Percentiles rank a stretch among this genome's conserved stretches.
Evolutionary conservation across 129 eudicot species (phyloP).

Genomic region (Deinandra increscens): DNA sequence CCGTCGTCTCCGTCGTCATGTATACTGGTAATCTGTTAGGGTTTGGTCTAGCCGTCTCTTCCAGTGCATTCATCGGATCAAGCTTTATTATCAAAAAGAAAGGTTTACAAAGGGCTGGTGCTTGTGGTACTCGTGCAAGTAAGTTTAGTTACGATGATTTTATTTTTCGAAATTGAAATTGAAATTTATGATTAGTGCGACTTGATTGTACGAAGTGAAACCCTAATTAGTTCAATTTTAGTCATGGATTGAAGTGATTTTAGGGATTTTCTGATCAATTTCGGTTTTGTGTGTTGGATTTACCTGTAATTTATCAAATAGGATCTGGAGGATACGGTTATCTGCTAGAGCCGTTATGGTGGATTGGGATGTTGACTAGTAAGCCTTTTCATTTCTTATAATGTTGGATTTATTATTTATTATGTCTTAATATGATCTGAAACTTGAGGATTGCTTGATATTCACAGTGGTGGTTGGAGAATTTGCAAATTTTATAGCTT

Average conservation of each 20-base stretch:
- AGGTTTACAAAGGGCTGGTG: constrained; percentile 82
- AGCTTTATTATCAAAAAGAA: constrained; percentile 94
- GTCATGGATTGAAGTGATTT: neutral
- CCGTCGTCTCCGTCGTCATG: constrained; percentile 42
- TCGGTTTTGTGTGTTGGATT: neutral
- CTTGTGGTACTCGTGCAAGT: constrained; percentile 80
- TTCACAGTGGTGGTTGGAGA: constrained; percentile 84
- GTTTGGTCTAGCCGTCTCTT: constrained; percentile 77
- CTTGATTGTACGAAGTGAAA: neutral
- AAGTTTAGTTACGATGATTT: constrained; percentile 23
- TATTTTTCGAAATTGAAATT: too few relatives aligned
- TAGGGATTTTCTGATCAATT: constrained; percentile 13
- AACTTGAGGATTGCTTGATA: neutral
- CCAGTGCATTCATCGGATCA: constrained; percentile 87
- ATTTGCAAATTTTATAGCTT: constrained; percentile 85
- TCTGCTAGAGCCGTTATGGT: constrained; percentile 83
- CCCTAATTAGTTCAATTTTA: neutral
- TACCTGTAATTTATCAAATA: constrained; percentile 21
- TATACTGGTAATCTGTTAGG: constrained; percentile 63
- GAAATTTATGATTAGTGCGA: neutral
- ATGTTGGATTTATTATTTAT: constrained; percentile 2
- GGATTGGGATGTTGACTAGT: constrained; percentile 96
- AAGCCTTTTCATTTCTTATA: constrained; percentile 33
- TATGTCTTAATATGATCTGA: neutral
- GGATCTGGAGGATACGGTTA: constrained; percentile 96